Conservation (phyloP, 2,329 filamentous ascomycete species). For the Curvularia sp. region DNA sequence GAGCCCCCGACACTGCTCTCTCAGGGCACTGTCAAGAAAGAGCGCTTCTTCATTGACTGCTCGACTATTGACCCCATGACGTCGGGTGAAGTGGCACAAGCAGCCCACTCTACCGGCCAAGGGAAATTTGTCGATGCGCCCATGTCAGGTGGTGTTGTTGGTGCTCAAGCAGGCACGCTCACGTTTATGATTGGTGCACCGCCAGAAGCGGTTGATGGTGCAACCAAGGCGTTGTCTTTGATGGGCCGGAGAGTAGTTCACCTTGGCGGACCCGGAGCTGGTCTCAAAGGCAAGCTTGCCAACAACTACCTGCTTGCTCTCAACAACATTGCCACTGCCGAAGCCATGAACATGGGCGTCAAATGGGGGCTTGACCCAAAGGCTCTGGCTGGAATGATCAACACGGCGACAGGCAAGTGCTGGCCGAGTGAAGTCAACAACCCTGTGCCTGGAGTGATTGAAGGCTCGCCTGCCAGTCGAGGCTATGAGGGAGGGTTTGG, state of each 20-base stretch:
- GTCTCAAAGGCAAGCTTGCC: constrained; percentile 88
- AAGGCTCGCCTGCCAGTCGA: constrained; percentile 74
- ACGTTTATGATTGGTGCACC: constrained; percentile 94
- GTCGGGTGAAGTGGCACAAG: constrained; percentile 76
- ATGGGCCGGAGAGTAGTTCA: constrained; percentile 91
- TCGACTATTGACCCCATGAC: constrained; percentile 94
- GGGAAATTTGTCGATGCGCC: constrained; percentile 91
- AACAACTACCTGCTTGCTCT: constrained; percentile 97
- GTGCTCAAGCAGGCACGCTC: constrained; percentile 82
- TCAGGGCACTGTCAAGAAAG: constrained; percentile 57
- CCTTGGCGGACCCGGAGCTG: constrained; percentile 82
- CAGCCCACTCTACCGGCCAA: constrained; percentile 69
- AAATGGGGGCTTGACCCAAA: constrained; percentile 68
- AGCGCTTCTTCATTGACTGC: constrained; percentile 90
- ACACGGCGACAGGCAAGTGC: constrained; percentile 90
- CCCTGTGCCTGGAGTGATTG: constrained; percentile 84
- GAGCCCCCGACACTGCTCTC: constrained; percentile 61
- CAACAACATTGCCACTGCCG: constrained; percentile 79
- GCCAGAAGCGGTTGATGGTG: constrained; percentile 64
- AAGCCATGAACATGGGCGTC: constrained; percentile 71
- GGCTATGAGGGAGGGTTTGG: constrained; percentile 68
- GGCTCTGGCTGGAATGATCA: constrained; percentile 83
- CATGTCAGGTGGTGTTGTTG: constrained; percentile 96
- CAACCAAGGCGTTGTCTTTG: constrained; percentile 72
- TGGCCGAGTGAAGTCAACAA: constrained; percentile 98